These are phyloP conservation scores for Mentha longifolia DNA, from an alignment of 257 asterid genomes.

Conservation along the genomic window DNA sequence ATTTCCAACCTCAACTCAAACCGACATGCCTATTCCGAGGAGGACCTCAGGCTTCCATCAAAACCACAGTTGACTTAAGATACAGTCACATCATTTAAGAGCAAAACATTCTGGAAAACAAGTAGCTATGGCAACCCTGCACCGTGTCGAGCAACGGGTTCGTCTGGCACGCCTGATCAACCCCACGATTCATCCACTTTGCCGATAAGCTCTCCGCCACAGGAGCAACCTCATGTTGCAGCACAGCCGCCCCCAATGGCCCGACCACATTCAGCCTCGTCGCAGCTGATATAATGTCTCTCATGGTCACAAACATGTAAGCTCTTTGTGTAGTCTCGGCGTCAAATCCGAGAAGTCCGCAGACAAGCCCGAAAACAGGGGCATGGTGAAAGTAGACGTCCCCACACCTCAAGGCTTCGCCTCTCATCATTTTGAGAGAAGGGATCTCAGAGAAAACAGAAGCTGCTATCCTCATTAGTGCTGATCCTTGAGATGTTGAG, in stretches of 20 bases:
- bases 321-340: slow-evolving; percentile 69
- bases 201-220: slow-evolving; percentile 61
- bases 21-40: no score
- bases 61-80: no score
- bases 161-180: slow-evolving; percentile 90
- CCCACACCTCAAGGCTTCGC: slow-evolving; percentile 50
- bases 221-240: slow-evolving; percentile 71
- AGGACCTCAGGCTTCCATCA: no score
- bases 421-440: slow-evolving; percentile 57
- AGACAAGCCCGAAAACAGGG: slow-evolving; percentile 78
- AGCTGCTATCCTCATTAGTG: slow-evolving; percentile 82
- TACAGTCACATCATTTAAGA: slow-evolving; percentile 48
- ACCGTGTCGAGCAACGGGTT: slow-evolving; percentile 82
- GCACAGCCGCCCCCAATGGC: slow-evolving; percentile 82
- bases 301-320: slow-evolving; percentile 80
- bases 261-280: slow-evolving; percentile 88
- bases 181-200: slow-evolving; percentile 82
- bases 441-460: slow-evolving; percentile 72
- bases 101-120: slow-evolving; percentile 90
- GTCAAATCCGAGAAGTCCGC: slow-evolving; percentile 74
- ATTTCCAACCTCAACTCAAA: no score
- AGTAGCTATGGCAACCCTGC: slow-evolving; percentile 95
- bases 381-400: slow-evolving; percentile 72
- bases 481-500: slow-evolving; percentile 83
- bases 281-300: slow-evolving; percentile 92